phyloP scores from a whole-genome alignment of 208 protist genomes.

The Histomonas meleagridis region DNA sequence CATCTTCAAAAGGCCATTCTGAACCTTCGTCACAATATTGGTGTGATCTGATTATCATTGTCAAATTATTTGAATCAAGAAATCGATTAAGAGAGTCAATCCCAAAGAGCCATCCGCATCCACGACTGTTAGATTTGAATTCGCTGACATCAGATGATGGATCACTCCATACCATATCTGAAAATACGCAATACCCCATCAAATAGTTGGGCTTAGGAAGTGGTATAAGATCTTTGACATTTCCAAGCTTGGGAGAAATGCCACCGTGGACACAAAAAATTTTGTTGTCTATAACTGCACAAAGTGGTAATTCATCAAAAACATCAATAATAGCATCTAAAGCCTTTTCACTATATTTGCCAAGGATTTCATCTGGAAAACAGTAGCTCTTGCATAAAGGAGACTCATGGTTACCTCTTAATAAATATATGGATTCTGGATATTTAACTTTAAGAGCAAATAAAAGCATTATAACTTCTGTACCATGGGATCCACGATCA shows the following conservation, averaged over 20 bases:
- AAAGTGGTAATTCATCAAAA: constrained; percentile 75
- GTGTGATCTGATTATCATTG: not conserved
- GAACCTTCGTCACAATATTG: not conserved
- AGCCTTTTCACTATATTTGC: constrained; percentile 42
- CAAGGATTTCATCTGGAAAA: not conserved
- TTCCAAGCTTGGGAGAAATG: constrained; percentile 50
- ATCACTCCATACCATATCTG: constrained; percentile 24
- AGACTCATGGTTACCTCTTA: constrained; percentile 94
- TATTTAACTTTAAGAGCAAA: not conserved
- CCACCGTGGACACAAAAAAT: constrained; percentile 80
- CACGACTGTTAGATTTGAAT: not conserved
- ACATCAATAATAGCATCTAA: constrained; percentile 45
- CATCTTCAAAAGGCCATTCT: not conserved
- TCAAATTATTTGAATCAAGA: not conserved
- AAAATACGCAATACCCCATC: not conserved
- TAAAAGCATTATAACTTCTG: not conserved
- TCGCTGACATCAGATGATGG: not conserved
- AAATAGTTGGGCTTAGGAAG: not conserved
- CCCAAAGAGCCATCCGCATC: not conserved
- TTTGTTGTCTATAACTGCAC: constrained; percentile 63
- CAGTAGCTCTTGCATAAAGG: too few relatives aligned
- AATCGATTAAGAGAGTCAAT: not conserved
- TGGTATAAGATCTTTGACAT: not conserved
- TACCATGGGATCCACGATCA: not conserved
- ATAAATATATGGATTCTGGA: constrained; percentile 76